Evolutionary conservation across 164 flowering plant genomes (phyloP).

Genomic region (Dillenia suffruticosa): DNA sequence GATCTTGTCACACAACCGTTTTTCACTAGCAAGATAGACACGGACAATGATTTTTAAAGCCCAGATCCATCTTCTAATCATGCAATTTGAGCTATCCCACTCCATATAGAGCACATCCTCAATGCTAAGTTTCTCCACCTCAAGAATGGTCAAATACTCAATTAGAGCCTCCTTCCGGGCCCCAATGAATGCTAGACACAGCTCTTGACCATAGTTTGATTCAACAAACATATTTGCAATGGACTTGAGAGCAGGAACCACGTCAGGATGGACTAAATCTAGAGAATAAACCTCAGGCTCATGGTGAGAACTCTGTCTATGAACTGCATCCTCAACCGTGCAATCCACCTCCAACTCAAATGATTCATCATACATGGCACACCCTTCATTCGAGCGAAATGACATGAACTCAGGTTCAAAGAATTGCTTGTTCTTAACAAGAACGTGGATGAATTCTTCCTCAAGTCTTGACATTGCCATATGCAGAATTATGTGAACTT

Average conservation of each 20-base stretch:
- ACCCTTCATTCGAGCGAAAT: constrained; percentile 12
- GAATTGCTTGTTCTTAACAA: constrained; percentile 23
- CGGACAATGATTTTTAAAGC: constrained; percentile 29
- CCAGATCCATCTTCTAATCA: constrained; percentile 41
- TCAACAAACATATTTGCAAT: constrained; percentile 39
- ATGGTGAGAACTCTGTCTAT: constrained; percentile 5
- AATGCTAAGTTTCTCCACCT: constrained; percentile 30
- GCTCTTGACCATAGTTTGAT: constrained; percentile 35
- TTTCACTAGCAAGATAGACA: constrained; percentile 36
- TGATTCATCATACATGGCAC: constrained; percentile 22
- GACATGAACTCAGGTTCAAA: constrained; percentile 23
- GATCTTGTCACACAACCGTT: constrained; percentile 26
- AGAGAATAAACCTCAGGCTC: constrained; percentile 13
- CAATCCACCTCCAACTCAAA: constrained; percentile 25
- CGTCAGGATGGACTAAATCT: constrained; percentile 31
- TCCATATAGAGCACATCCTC: constrained; percentile 44
- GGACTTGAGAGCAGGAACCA: constrained; percentile 27
- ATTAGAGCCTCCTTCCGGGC: constrained; percentile 30
- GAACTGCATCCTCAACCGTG: constrained; percentile 12
- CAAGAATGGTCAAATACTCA: constrained; percentile 29
- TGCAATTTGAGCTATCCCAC: constrained; percentile 23
- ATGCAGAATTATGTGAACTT: constrained; percentile 28
- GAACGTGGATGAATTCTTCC: constrained; percentile 35
- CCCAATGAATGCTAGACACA: constrained; percentile 23
- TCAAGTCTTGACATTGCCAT: constrained; percentile 44